phyloP scores from a whole-genome alignment of 768 basidiomycete genomes.

The Gyrodon lividus region DNA sequence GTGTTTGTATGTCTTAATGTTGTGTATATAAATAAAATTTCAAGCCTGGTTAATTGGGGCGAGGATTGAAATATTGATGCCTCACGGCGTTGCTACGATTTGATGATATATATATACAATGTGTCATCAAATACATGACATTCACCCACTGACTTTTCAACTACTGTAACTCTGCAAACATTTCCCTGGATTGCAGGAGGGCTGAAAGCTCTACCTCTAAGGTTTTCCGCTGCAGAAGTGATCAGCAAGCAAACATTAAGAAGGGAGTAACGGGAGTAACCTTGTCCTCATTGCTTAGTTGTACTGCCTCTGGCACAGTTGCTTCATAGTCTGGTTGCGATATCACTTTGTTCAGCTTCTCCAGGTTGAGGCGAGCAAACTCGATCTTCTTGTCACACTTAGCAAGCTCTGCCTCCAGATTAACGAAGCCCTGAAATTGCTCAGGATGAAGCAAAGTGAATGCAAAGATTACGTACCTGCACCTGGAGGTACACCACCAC shows the following conservation, averaged over 20 bases:
- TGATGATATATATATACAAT: no score
- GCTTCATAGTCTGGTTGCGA: conserved; percentile 74
- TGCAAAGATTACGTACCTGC: conserved; percentile 48
- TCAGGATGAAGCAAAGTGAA: neutral
- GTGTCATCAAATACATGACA: no score
- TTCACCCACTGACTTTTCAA: neutral
- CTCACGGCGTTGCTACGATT: no score
- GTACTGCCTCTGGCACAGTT: conserved; percentile 78
- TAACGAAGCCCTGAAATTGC: conserved; percentile 73
- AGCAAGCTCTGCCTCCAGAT: conserved; percentile 81
- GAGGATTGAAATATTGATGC: no score
- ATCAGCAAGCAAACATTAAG: conserved; percentile 1
- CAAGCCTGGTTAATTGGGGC: no score
- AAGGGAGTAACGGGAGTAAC: conserved; percentile 42
- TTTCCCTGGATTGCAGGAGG: conserved; percentile 65
- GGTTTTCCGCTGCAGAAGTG: conserved; percentile 58
- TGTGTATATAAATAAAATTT: no score
- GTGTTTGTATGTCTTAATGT: no score
- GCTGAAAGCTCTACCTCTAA: conserved; percentile 79
- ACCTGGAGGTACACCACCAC: conserved; percentile 83
- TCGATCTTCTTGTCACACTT: conserved; percentile 91
- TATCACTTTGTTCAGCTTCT: conserved; percentile 75
- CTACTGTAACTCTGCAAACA: conserved; percentile 70
- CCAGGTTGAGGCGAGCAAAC: conserved; percentile 62
- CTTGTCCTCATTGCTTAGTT: conserved; percentile 77